Base-by-base conservation (phyloP, 192 early-diverging fungal species). In the Podila clonocystis region DNA sequence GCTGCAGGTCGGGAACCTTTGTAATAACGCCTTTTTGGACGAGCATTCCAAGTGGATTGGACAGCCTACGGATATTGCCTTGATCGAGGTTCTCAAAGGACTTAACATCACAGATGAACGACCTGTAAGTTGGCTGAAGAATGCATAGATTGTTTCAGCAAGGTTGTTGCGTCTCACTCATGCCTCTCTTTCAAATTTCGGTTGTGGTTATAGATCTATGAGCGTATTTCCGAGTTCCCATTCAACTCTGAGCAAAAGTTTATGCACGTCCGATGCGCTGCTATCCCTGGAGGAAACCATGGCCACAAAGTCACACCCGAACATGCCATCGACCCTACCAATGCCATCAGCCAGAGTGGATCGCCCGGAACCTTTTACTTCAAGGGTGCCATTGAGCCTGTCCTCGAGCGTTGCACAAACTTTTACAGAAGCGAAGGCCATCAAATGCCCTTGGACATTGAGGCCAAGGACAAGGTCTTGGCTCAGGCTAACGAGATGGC, bases 161-260 rank as follows among this genome's bases (percentile, higher is more conserved):
- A 55, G 52, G 52, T 26, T 55, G n/a, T 4, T 7, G 52, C n/a
- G 8, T 22, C 17, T 55, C 5, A 26, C 24, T 24, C 24, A 26
- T 55, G 11, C 7, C 29, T 30, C 20, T 28, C 58, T 2, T 9
- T 62, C 29, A 13, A 3, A 45, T 65, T 22, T 67, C 57, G 49
- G 34, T 26, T 63, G 62, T 20, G 15, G n/a, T 19, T 5, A 13
- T 84, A 87, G 86, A 60, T 41, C 29, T 90, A 57, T 58, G 75
- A 86, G 67, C 87, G 95, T 19, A 69, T 96, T 26, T 83, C 89
- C 0, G 97, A 99, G 82, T 78, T 89, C 52, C 96, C 97, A 15
- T 99, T 99, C 83, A 95, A 88, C 74, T 93, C 93, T 9, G 97
- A 98, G n/a, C 86, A 90, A 59, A 99, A 99, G 87, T 95, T 75